Evolutionary conservation across 78 protist genomes (phyloP), one percentile per base, ranked within the genome.

Genomic region (Goniomonas avonlea): DNA sequence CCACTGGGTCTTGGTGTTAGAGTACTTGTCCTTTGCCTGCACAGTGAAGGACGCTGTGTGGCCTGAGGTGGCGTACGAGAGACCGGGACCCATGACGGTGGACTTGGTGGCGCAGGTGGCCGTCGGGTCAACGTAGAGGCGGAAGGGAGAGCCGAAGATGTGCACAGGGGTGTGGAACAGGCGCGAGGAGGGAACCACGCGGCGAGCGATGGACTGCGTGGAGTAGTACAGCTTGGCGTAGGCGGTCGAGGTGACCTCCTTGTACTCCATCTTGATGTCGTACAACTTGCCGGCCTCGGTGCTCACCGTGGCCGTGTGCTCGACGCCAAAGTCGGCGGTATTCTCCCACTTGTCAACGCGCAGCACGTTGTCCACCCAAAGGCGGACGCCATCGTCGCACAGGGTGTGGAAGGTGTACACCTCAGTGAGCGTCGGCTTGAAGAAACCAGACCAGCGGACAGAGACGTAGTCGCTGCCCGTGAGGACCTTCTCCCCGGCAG

Each of bases 361-460:
- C 25, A 68, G 56, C 48, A 5, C 35, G 56, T 39, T 31, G 34
- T 68, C 56, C n/a, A 68, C 20, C 27, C 4, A 41, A 15, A 68
- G 15, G 40, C 75, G 75, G 1, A 35, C 56, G 1, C 75, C 75
- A 9, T 68, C 27, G 56, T 68, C 75, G 56, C 8, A n/a, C 7
- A 5, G 7, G 3, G 34, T 2, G 34, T 13, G 43, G 56, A 68
- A 68, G 48, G 75, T 68, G 75, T 68, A 68, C 18, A 41, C 32
- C 56, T 68, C 75, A 3, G 58, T 25, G 59, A 68, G 34, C 75
- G 38, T 53, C n/a, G 75, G 58, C 56, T 68, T 68, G 75, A 68
- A 68, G 17, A 43, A n/a, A 3, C 75, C 75, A 20, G 58, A 27
- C 75, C 75, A 68, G 48, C 75, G 48, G 7, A 68, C 75, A 5